Conservation (phyloP, 768 basidiomycete species). For the Jaapia argillacea region DNA sequence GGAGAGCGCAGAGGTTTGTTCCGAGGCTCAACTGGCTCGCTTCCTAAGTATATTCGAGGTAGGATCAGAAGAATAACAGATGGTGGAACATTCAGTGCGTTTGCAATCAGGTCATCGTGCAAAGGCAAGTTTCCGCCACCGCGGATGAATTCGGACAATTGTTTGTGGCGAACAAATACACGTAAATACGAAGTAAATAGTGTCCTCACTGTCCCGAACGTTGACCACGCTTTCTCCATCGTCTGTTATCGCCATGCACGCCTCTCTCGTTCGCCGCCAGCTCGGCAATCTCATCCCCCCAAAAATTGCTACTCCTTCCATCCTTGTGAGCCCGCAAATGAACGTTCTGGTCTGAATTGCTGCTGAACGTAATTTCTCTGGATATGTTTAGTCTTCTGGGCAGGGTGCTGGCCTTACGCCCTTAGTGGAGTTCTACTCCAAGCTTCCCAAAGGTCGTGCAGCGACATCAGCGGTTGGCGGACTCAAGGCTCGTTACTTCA, state of each 20-base stretch:
- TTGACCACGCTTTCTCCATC: background rate
- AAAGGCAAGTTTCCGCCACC: too few relatives aligned
- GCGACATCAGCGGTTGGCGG: slow-evolving; percentile 48
- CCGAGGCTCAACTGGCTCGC: too few relatives aligned
- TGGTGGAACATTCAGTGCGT: too few relatives aligned
- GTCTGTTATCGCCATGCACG: slow-evolving; percentile 44
- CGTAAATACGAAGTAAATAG: background rate
- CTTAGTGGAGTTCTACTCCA: slow-evolving; percentile 94
- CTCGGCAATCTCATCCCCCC: slow-evolving; percentile 84
- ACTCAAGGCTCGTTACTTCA: slow-evolving; percentile 75
- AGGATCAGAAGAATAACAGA: too few relatives aligned
- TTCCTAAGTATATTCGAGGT: too few relatives aligned
- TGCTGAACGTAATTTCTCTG: background rate
- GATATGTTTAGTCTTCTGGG: slow-evolving; percentile 57
- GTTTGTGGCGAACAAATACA: too few relatives aligned
- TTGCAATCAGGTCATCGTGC: too few relatives aligned
- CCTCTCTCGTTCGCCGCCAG: slow-evolving; percentile 76
- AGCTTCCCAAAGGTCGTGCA: slow-evolving; percentile 84
- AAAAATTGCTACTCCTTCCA: slow-evolving; percentile 87
- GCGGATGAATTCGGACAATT: too few relatives aligned
- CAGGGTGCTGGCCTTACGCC: slow-evolving; percentile 72
- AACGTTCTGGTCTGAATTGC: background rate
- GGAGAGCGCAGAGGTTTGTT: too few relatives aligned
- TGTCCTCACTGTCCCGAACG: background rate
- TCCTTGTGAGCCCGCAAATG: slow-evolving; percentile 64